A percentile compares a stretch with the other conserved stretches of the same genome.
Evolutionary conservation across 1,139 yeast species (phyloP).

Genomic region (Yamadazyma kanchanaburiensis): DNA sequence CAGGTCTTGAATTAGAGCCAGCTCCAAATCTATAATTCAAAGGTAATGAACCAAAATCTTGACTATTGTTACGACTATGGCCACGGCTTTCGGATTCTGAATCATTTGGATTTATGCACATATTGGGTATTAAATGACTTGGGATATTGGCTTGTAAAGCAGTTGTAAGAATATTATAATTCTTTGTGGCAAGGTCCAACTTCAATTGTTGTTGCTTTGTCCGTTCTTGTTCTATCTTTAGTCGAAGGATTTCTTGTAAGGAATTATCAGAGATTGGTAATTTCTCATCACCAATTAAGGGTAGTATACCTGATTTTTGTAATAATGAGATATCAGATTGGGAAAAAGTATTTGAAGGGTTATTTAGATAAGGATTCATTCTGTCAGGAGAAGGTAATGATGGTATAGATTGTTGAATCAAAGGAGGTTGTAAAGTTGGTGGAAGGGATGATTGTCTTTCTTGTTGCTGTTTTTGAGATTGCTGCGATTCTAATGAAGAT

Average conservation of each 20-base stretch:
- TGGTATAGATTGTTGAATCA: too few species aligned
- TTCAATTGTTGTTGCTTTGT: constrained; percentile 80
- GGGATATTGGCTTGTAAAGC: constrained; percentile 71
- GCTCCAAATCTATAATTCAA: constrained; percentile 13
- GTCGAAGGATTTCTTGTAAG: constrained; percentile 56
- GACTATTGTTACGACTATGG: constrained; percentile 8
- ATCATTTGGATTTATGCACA: constrained; percentile 41
- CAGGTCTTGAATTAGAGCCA: constrained; percentile 6
- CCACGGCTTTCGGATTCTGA: constrained; percentile 9
- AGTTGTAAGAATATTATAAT: constrained; percentile 57
- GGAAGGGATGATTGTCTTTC: too few species aligned
- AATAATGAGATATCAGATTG: constrained; percentile 3
- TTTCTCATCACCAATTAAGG: constrained; percentile 47
- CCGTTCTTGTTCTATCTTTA: constrained; percentile 73
- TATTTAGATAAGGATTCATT: neutral
- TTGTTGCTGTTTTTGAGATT: too few species aligned
- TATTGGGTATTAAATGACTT: constrained; percentile 57
- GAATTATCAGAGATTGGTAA: constrained; percentile 68
- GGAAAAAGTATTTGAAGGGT: too few species aligned
- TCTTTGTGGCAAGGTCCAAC: constrained; percentile 59
- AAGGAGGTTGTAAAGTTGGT: neutral
- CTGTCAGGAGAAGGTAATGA: neutral
- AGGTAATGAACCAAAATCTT: constrained; percentile 11
- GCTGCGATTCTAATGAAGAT: too few species aligned
- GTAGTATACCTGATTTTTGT: constrained; percentile 4